Percentiles rank a stretch among this genome's conserved stretches.
Conservation (phyloP, 768 basidiomycete genomes). For the Leccinum uliginosum region DNA sequence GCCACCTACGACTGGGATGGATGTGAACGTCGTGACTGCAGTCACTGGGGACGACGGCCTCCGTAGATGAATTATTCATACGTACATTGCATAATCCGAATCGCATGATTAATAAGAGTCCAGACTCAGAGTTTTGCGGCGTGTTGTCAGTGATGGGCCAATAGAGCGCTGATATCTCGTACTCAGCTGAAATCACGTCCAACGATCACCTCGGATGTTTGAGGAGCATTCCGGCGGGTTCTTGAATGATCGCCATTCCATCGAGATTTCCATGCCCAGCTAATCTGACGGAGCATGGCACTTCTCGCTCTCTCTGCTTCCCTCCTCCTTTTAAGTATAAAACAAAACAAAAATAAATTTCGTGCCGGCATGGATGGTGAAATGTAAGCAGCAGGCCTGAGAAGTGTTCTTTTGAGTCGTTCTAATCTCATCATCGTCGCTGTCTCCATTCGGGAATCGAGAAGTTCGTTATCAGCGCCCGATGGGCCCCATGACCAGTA, state of each 20-base stretch:
- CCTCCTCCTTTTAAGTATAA: neutral
- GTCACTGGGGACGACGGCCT: neutral
- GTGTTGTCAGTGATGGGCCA: neutral
- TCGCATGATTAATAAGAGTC: conserved; percentile 14
- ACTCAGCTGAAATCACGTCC: neutral
- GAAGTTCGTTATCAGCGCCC: neutral
- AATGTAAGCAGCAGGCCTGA: neutral
- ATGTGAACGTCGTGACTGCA: conserved; percentile 2
- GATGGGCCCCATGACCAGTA: neutral
- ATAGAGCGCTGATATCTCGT: neutral
- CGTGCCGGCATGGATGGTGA: conserved; percentile 1
- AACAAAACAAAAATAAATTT: neutral
- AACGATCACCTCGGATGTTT: conserved; percentile 30
- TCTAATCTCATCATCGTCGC: conserved; percentile 16
- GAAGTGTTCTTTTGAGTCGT: neutral
- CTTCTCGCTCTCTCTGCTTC: neutral
- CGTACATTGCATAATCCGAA: conserved; percentile 28
- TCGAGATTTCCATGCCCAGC: conserved; percentile 7
- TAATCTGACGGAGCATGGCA: conserved; percentile 1
- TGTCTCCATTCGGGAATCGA: conserved; percentile 1
- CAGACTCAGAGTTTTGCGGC: neutral
- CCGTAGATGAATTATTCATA: conserved; percentile 22
- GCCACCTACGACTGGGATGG: conserved; percentile 1
- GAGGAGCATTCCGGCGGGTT: conserved; percentile 6
- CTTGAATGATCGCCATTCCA: conserved; percentile 16